Base-by-base conservation (phyloP, 2,329 filamentous ascomycete genomes). In the Fonsecaea erecta region DNA sequence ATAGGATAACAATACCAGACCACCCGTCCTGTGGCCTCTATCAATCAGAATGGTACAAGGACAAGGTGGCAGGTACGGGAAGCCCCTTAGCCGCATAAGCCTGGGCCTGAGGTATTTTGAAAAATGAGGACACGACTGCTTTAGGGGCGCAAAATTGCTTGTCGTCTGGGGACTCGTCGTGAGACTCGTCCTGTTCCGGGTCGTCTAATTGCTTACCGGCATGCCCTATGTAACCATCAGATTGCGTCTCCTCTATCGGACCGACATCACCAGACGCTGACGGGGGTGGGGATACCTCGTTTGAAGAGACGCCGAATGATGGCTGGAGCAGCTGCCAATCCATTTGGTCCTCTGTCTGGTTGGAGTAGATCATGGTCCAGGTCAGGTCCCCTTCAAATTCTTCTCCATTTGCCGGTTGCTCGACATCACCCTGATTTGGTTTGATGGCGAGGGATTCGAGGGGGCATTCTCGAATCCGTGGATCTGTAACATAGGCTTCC, bases 301-400 rank as follows among this genome's bases (percentile, higher is more conserved):
- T 21, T 14, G 67, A 62, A 52, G 62, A 40, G 28, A 63, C 48
- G n/a, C 61, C 62, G 35, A 68, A 68, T 24, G 64, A 66, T n/a
- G 67, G 67, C 11, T 52, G 57, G 3, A 60, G 52, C 54, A 51
- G 56, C n/a, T 66, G 57, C 64, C 64, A 68, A 12, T 66, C 67
- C 37, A 64, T 64, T 9, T 60, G 43, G 12, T 59, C 60, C 21
- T 43, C 57, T 7, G 60, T 16, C 21, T 37, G 58, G 18, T 46
- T 65, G 14, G 54, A 51, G 51, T 70, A 70, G 7, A 68, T 62
- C 68, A 70, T 70, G 2, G 68, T 67, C 68, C 68, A 70, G 28
- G 68, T 68, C 46, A 68, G 28, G 53, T 70, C 68, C 21, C 68
- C 68, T 48, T 68, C 66, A 28, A 56, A 64, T 52, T 70, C 68